Evolutionary conservation across 129 eudicot species (phyloP), one percentile per base, ranked within the genome.

Genomic region (Centaurea solstitialis): DNA sequence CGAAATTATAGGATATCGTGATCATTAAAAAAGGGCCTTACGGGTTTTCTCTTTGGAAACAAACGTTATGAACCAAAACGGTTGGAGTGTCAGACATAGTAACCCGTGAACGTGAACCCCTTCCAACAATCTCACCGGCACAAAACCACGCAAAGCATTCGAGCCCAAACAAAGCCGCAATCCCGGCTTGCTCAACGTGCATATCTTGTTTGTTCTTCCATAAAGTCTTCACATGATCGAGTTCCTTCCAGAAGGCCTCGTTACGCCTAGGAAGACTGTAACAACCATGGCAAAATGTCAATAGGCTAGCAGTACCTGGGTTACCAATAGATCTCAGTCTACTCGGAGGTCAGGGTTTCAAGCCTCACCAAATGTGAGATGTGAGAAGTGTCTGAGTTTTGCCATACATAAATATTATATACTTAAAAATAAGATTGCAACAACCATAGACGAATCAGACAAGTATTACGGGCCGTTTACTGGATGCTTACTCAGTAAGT

Each of bases 101-200:
- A 92, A 72, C 97, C 97, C 3, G 97, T 92, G 78, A 92, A 86
- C 53, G 93, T 89, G 81, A 86, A 87, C 67, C 97, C 82, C 97
- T 89, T 87, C 97, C 97, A 9, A 87, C 84, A 41, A 92, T 92
- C 89, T 92, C 97, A 77, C 97, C 97, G 35, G 91, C 92, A 86
- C 97, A 89, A 84, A 47, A 92, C 97, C 97, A 92, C 9, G 93
- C 97, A 87, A 84, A 92, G 83, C 92, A 89, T 82, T 92, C 97
- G 2, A 92, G 77, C 61, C 97, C 97, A 37, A 92, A 92, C 65
- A 92, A 77, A 61, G 88, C 85, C 28, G 92, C 97, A 72, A 89
- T 85, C n/a, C 93, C 97, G 22, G 83, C 90, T 73, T 92, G 93
- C 83, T 92, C 97, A 28, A 92, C 93, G 72, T 84, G 84, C 92